Conservation (phyloP, 306 rosid species). For the Ceratonia siliqua region DNA sequence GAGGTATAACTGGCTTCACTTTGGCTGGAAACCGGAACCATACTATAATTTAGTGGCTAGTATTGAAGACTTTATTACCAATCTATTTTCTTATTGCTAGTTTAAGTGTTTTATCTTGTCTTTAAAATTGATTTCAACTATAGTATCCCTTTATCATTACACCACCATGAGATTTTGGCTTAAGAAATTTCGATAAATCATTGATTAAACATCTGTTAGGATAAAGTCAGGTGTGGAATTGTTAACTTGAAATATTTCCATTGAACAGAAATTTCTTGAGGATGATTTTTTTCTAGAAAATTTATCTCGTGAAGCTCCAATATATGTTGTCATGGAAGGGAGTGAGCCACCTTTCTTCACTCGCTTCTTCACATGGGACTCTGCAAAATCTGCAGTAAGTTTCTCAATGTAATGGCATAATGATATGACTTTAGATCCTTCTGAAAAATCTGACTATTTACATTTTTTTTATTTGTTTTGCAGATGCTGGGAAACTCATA, state of each 20-base stretch:
- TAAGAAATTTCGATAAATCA: neutral
- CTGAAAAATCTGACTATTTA: conserved; percentile 28
- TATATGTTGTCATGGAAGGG: conserved; percentile 81
- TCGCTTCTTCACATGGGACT: conserved; percentile 94
- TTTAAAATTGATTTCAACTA: conserved; percentile 22
- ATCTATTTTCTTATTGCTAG: conserved; percentile 7
- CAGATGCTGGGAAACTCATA: conserved; percentile 98
- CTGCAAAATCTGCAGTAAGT: conserved; percentile 82
- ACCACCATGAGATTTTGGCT: conserved; percentile 15
- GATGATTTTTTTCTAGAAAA: conserved; percentile 78
- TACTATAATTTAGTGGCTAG: conserved; percentile 15
- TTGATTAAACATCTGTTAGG: conserved; percentile 17
- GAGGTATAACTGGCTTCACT: conserved; percentile 68
- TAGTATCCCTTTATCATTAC: conserved; percentile 9
- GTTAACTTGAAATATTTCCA: conserved; percentile 35
- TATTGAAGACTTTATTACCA: neutral
- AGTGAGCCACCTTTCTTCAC: conserved; percentile 96
- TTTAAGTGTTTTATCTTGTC: neutral
- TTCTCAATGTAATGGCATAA: conserved; percentile 12
- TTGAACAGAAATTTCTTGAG: conserved; percentile 85
- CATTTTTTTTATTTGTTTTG: conserved; percentile 25
- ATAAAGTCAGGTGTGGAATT: conserved; percentile 23
- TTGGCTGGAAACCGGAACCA: conserved; percentile 31
- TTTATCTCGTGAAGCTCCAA: conserved; percentile 73
- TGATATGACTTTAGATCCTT: conserved; percentile 20